Conservation (phyloP, 176 grass and related monocot genomes). For the Ampelocalamus luodianensis region DNA sequence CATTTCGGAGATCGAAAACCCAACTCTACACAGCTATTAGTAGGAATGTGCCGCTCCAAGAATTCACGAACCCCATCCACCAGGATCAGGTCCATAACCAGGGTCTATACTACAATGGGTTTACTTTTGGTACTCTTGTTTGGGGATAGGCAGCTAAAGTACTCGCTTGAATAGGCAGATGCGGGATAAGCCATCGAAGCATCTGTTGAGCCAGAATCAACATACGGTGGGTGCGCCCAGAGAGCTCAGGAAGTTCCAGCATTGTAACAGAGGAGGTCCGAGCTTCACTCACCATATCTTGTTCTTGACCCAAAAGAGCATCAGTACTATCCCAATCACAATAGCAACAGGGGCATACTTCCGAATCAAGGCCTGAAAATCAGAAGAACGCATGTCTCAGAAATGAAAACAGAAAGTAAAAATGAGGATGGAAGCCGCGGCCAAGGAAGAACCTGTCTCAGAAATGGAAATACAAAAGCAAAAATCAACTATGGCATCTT, state of each 20-base stretch:
- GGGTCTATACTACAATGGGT: constrained; percentile 48
- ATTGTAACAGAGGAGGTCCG: background rate
- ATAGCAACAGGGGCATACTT: constrained; percentile 89
- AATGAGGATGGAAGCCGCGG: background rate
- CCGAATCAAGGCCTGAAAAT: constrained; percentile 76
- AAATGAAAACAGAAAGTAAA: background rate
- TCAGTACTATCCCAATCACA: constrained; percentile 82
- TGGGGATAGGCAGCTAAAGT: constrained; percentile 33
- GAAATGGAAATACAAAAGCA: background rate
- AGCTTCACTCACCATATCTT: constrained; percentile 84
- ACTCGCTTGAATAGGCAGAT: constrained; percentile 62
- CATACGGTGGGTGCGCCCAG: background rate
- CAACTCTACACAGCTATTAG: constrained; percentile 49
- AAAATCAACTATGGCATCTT: background rate
- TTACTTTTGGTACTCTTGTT: constrained; percentile 39
- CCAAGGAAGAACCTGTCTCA: background rate
- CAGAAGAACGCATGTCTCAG: background rate
- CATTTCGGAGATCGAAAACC: background rate
- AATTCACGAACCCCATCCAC: constrained; percentile 32
- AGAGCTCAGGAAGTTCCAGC: constrained; percentile 22
- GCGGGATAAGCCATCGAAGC: constrained; percentile 56
- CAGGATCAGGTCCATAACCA: constrained; percentile 5
- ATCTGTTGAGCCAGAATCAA: constrained; percentile 45
- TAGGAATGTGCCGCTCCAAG: constrained; percentile 41
- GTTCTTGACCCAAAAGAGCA: constrained; percentile 86